Evolutionary conservation across 106 monocot species (phyloP).

Genomic region (Amphibolis antarctica): DNA sequence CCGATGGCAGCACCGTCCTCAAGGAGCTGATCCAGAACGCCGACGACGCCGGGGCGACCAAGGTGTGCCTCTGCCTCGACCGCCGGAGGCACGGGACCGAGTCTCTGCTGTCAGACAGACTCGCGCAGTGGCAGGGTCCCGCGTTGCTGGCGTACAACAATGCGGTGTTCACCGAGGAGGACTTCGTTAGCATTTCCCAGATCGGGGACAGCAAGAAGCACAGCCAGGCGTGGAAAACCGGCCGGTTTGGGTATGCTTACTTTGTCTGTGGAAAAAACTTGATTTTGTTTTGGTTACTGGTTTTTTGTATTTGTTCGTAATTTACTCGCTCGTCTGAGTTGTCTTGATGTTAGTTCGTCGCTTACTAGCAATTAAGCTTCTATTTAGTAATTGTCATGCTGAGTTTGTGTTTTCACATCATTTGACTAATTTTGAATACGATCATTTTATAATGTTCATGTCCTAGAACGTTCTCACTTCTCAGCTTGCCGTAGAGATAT

Average conservation of each 20-base stretch:
- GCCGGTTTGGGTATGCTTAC: conserved; percentile 73
- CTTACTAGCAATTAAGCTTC: too few species aligned
- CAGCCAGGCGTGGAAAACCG: conserved; percentile 80
- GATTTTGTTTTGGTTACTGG: neutral
- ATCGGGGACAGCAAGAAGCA: conserved; percentile 93
- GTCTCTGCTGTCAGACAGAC: conserved; percentile 51
- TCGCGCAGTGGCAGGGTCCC: conserved; percentile 92
- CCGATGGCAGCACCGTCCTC: conserved; percentile 91
- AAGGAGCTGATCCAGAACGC: conserved; percentile 99
- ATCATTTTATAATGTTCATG: too few species aligned
- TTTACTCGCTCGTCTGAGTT: too few species aligned
- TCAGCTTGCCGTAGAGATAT: too few species aligned
- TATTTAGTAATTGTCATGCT: too few species aligned
- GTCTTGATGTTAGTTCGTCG: too few species aligned
- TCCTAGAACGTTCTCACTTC: too few species aligned
- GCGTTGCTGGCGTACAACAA: conserved; percentile 92
- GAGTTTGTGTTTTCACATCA: too few species aligned
- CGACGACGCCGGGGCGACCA: conserved; percentile 89
- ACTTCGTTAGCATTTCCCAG: conserved; percentile 80
- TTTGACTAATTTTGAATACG: too few species aligned
- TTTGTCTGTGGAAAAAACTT: neutral
- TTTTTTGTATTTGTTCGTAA: too few species aligned
- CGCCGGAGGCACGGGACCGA: conserved; percentile 55
- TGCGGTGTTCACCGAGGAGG: conserved; percentile 83
- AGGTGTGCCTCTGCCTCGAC: conserved; percentile 81